Percentiles rank a stretch among this genome's conserved stretches.
Conservation (phyloP, 176 grass and related monocot genomes). For the Pharus latifolius region DNA sequence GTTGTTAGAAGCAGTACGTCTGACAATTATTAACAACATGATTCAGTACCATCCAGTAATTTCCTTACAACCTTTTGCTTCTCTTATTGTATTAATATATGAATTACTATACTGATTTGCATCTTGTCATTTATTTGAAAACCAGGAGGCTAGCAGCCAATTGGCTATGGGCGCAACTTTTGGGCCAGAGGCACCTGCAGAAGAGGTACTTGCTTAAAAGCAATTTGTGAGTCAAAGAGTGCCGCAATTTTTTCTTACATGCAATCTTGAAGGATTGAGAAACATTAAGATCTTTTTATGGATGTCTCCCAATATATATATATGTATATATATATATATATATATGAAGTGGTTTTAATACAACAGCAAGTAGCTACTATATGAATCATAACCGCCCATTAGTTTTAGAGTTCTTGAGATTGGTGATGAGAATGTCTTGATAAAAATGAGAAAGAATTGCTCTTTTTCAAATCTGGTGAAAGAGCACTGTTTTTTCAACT, state of each 20-base stretch:
- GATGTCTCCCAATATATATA: too few species aligned
- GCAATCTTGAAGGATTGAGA: constrained; percentile 5
- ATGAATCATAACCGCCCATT: too few species aligned
- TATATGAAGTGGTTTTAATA: too few species aligned
- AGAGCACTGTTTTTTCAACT: too few species aligned
- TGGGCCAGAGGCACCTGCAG: constrained; percentile 56
- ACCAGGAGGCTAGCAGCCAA: constrained; percentile 86
- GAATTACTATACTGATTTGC: neutral
- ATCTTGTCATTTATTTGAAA: constrained; percentile 15
- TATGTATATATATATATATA: too few species aligned
- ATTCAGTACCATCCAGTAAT: constrained; percentile 91
- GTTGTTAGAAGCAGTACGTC: constrained; percentile 83
- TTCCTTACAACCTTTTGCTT: constrained; percentile 7
- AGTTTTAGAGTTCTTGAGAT: too few species aligned
- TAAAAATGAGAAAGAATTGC: too few species aligned
- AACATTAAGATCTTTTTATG: neutral
- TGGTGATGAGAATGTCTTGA: too few species aligned
- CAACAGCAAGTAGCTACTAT: too few species aligned
- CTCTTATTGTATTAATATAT: neutral
- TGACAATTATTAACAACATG: constrained; percentile 97
- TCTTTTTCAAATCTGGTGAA: too few species aligned
- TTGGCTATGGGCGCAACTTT: constrained; percentile 96
- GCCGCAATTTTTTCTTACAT: neutral
- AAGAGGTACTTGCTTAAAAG: constrained; percentile 38
- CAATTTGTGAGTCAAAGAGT: neutral